phyloP scores from a whole-genome alignment of 345 rosid genomes.

The Microcos paniculata region DNA sequence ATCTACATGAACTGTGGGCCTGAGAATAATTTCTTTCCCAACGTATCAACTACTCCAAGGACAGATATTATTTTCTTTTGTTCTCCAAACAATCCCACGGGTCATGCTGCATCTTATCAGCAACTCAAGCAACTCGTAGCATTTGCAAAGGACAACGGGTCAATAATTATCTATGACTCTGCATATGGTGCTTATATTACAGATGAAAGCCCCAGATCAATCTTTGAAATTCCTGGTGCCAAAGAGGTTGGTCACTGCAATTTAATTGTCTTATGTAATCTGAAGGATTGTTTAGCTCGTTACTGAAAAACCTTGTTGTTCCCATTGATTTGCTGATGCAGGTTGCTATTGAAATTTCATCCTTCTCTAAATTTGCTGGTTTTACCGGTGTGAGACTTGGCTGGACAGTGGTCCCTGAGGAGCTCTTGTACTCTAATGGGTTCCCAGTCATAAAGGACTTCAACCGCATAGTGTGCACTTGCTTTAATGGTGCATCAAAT shows the following conservation, averaged over 20 bases:
- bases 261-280: not conserved
- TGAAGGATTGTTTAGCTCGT: not conserved
- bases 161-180: conserved; percentile 64
- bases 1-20: conserved; percentile 66
- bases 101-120: conserved; percentile 53
- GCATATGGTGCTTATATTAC: conserved; percentile 73
- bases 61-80: conserved; percentile 88
- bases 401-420: conserved; percentile 81
- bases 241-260: conserved; percentile 48
- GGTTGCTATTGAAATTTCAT: conserved; percentile 86
- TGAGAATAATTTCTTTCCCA: conserved; percentile 67
- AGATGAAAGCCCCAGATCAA: conserved; percentile 67
- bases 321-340: conserved; percentile 12
- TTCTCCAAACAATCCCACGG: conserved; percentile 92
- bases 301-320: not conserved
- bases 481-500: conserved; percentile 85
- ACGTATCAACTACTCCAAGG: conserved; percentile 45
- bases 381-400: conserved; percentile 92
- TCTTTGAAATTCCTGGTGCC: conserved; percentile 88
- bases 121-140: conserved; percentile 60
- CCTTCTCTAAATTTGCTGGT: conserved; percentile 85
- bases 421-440: conserved; percentile 61
- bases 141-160: conserved; percentile 70
- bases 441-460: conserved; percentile 67
- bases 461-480: conserved; percentile 68